phyloP scores from a whole-genome alignment of 2,329 filamentous ascomycete species.

The Stachybotrys echinatus region DNA sequence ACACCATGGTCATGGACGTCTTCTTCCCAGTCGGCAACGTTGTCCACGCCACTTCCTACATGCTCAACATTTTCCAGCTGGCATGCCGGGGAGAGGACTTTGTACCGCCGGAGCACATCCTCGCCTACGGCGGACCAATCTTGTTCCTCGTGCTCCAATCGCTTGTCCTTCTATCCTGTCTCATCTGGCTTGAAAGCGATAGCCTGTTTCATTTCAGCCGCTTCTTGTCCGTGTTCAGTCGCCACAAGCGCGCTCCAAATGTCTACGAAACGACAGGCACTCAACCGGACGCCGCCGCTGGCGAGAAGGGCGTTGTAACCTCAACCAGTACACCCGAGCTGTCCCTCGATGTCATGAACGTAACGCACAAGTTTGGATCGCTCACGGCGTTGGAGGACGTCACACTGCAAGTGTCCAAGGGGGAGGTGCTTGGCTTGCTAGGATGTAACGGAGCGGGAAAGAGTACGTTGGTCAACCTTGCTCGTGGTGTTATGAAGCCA shows the following conservation, averaged over 20 bases:
- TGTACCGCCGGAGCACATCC: neutral
- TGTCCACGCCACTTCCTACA: neutral
- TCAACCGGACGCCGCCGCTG: too few species aligned
- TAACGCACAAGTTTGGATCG: neutral
- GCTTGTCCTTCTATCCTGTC: too few species aligned
- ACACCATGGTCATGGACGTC: neutral
- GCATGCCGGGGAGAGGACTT: neutral
- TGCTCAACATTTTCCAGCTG: neutral
- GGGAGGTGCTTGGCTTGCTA: neutral
- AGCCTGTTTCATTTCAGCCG: too few species aligned
- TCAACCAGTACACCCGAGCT: neutral
- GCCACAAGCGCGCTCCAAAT: too few species aligned
- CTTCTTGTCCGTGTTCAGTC: too few species aligned
- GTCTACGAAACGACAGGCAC: too few species aligned
- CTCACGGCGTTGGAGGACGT: neutral
- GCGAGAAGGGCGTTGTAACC: neutral
- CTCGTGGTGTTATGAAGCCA: too few species aligned
- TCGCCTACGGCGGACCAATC: neutral
- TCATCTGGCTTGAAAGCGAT: too few species aligned
- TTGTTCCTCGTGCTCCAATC: too few species aligned
- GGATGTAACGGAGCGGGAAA: neutral
- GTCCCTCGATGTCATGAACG: neutral
- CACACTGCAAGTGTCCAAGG: neutral
- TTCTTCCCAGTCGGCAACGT: neutral
- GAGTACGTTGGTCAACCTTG: too few species aligned